These are phyloP conservation scores for Hansfordia pulvinata DNA, from an alignment of 2,329 filamentous ascomycete genomes.

Conservation along the genomic window DNA sequence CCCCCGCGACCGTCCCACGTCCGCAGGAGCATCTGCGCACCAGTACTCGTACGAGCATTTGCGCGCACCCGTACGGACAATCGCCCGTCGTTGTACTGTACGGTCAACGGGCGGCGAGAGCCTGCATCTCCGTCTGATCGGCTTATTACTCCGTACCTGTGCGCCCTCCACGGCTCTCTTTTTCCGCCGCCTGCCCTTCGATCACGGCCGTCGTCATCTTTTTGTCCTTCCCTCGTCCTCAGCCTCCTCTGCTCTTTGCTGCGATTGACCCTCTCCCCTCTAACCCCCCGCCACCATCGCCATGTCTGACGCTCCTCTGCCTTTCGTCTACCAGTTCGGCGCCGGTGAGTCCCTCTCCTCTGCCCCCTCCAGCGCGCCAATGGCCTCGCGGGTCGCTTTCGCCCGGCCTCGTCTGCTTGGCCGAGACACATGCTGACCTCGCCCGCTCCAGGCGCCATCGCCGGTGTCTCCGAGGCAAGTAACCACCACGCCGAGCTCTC, in stretches of 20 bases:
- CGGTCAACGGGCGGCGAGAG: too few species aligned
- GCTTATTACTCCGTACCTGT: too few species aligned
- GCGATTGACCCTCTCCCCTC: constrained; percentile 2
- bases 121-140: too few species aligned
- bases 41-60: not conserved
- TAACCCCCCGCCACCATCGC: constrained; percentile 16
- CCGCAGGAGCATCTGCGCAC: not conserved
- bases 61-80: not conserved
- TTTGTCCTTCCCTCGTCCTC: constrained; percentile 4
- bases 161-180: too few species aligned
- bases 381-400: constrained; percentile 8
- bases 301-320: constrained; percentile 65
- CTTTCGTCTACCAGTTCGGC: constrained; percentile 89
- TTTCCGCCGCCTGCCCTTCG: not conserved
- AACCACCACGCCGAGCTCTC: not conserved
- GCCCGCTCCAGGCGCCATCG: constrained; percentile 65
- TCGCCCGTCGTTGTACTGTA: too few species aligned
- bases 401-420: constrained; percentile 10
- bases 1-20: too few species aligned
- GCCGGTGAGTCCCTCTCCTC: constrained; percentile 48
- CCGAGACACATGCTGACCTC: constrained; percentile 12
- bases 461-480: constrained; percentile 91
- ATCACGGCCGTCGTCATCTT: not conserved
- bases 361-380: constrained; percentile 9
- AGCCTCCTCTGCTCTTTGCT: not conserved